Evolutionary conservation across 192 early-diverging fungal species (phyloP), one percentile per base, ranked within the genome.

Genomic region (Lobosporangium transversale): DNA sequence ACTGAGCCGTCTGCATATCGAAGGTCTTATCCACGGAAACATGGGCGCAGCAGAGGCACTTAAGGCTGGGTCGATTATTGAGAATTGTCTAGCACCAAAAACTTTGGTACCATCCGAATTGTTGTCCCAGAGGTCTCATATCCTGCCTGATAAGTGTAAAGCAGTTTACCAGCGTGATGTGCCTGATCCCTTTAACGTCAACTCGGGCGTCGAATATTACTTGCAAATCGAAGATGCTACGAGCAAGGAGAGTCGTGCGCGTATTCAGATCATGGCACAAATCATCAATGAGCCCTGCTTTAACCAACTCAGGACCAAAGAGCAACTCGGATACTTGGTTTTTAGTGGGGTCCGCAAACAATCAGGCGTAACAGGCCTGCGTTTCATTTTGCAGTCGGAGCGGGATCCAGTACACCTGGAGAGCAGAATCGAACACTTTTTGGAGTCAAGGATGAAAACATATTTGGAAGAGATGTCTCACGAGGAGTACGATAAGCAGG

Each of bases 241-340:
- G 7, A 81, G 95, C 65, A 84, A 67, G 32, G 66, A 81, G 21
- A 76, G 88, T 30, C 91, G 95, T 31, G 88, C 87, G 33, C 74
- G 88, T 17, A 78, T 94, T 20, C 82, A 86, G 35, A 84, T 99
- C 47, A 62, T 95, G 55, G 85, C 89, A 15, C 93, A 97, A 59
- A 93, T 99, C 42, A 79, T 89, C 20, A 83, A 91, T 48, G 96
- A 99, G 73, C 94, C 95, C 31, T 92, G 86, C 67, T 99, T 98
- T 80, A 91, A 98, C 81, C 90, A 96, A 63, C 81, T 99, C 52
- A 86, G 97, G 24, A 99, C 97, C 18, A 95, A 98, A 74, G 92
- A 93, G 70, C 89, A 93, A 66, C 84, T 94, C 11, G 91, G 93
- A 23, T 95, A 95, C 54, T 79, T 91, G 56, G 93, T 95, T 0